Evolutionary conservation across 495 filamentous ascomycete species (phyloP).

Genomic region (Thermothielavioides terrestris): DNA sequence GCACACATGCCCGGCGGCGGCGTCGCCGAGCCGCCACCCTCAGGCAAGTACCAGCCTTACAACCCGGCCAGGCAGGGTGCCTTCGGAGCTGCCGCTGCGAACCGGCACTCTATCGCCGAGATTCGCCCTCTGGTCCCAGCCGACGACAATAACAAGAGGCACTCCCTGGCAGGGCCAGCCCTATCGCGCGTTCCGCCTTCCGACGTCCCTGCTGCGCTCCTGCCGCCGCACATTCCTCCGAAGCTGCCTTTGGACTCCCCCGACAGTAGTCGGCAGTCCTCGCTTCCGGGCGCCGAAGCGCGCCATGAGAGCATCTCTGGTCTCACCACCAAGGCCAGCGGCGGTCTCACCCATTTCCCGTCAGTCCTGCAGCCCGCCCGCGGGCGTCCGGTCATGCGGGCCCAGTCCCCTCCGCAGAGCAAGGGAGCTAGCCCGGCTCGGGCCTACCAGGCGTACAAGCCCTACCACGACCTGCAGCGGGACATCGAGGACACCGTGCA

Average conservation of each 20-base stretch:
- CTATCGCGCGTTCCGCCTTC: slow-evolving; percentile 1
- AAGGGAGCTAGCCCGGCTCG: slow-evolving; percentile 7
- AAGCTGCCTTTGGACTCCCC: slow-evolving; percentile 6
- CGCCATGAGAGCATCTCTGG: slow-evolving; percentile 1
- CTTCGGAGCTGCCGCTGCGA: slow-evolving; percentile 4
- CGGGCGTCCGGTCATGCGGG: slow-evolving; percentile 10
- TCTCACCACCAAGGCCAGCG: neutral
- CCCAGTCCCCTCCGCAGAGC: slow-evolving; percentile 8
- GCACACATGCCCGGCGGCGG: neutral
- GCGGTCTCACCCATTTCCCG: slow-evolving; percentile 18
- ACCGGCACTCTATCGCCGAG: slow-evolving; percentile 9
- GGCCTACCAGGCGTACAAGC: slow-evolving; percentile 14
- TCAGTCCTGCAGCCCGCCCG: slow-evolving; percentile 32
- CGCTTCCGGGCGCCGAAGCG: slow-evolving; percentile 5
- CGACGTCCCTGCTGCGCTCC: slow-evolving; percentile 9
- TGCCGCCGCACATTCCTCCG: slow-evolving; percentile 7
- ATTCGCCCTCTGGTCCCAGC: neutral
- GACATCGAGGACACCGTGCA: slow-evolving; percentile 16
- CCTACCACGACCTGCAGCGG: slow-evolving; percentile 8
- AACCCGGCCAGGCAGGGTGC: slow-evolving; percentile 17
- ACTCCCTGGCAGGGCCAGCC: slow-evolving; percentile 4
- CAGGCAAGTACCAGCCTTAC: slow-evolving; percentile 27
- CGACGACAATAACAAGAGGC: slow-evolving; percentile 8
- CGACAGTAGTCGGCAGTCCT: neutral
- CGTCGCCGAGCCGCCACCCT: neutral